Evolutionary conservation across 2,329 filamentous ascomycete species (phyloP), one percentile per base, ranked within the genome.

Genomic region (Sordariomycetes sp.): DNA sequence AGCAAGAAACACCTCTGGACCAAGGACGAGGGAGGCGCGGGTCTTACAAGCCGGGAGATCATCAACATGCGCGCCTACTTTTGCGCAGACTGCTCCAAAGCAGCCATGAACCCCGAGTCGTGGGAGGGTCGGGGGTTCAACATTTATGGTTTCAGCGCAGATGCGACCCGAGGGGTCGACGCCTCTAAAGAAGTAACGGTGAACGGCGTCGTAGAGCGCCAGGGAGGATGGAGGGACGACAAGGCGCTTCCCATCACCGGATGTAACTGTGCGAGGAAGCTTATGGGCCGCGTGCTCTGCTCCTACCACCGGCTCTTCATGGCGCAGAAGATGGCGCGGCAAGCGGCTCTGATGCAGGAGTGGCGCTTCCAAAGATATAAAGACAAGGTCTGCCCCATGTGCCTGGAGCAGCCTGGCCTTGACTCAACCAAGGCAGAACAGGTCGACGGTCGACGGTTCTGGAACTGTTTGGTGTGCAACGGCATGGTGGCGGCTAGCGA

Each of bases 251-350:
- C 64, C 2, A 45, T 67, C 2, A 73, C 71, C 10, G 72, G 72
- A 1, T 75, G 72, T 60, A 35, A 61, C 4, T 75, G 72, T 61
- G 68, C 61, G 3, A 53, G 59, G 34, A 74, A 73, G 59, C 56
- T 74, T 1, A 54, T 72, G 17, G 61, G 56, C 13, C 61, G 63
- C 3, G 61, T 61, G 2, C 61, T 74, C 5, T 75, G 73, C 63
- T 61, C 51, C 34, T 61, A 63, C 20, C 72, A 75, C 60, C 67
- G 73, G 0, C 55, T 67, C 7, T 55, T 63, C 34, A 65, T 68
- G 57, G 60, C 65, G 34, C 48, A 65, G 17, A 50, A 63, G 28
- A 52, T 66, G 39, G 56, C 68, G 35, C 25, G 57, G 1, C 63
- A 64, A 22, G 60, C 62, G n/a, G 53, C 50, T 4, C 24, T 58